phyloP scores from a whole-genome alignment of 1,139 yeast genomes.

The Chernovozyma aurita region DNA sequence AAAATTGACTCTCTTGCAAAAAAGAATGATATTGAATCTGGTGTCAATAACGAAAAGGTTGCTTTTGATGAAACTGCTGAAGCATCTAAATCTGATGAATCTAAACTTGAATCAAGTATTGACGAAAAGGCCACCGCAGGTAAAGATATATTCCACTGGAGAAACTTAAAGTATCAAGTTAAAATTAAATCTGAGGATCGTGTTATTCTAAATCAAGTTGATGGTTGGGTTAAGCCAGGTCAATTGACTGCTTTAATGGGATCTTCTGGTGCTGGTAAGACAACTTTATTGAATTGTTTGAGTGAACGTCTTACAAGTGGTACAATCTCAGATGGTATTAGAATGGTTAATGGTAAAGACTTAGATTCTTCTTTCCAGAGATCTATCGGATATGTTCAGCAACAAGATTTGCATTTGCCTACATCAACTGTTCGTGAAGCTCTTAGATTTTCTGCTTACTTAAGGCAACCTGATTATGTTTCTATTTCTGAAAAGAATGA shows the following conservation, averaged over 20 bases:
- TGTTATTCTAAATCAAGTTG: slow-evolving; percentile 22
- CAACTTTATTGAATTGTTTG: slow-evolving; percentile 29
- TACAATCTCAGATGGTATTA: slow-evolving; percentile 27
- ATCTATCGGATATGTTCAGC: slow-evolving; percentile 40
- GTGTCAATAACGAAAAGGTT: slow-evolving; percentile 5
- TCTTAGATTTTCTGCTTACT: slow-evolving; percentile 30
- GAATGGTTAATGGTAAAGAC: slow-evolving; percentile 34
- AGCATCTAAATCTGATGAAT: slow-evolving; percentile 2
- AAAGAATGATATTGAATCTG: slow-evolving; percentile 6
- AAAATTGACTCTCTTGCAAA: slow-evolving; percentile 12
- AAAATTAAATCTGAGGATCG: slow-evolving; percentile 23
- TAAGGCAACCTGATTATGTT: slow-evolving; percentile 30
- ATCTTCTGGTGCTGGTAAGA: slow-evolving; percentile 34
- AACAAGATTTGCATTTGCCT: slow-evolving; percentile 35
- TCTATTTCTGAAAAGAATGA: slow-evolving; percentile 27
- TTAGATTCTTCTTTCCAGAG: slow-evolving; percentile 35
- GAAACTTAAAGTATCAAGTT: slow-evolving; percentile 38
- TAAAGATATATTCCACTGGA: slow-evolving; percentile 36
- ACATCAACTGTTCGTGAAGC: slow-evolving; percentile 38
- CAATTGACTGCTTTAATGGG: slow-evolving; percentile 29
- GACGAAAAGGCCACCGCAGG: slow-evolving; percentile 10
- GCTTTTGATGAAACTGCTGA: slow-evolving; percentile 4
- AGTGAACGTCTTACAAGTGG: slow-evolving; percentile 33
- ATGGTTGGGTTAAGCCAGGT: slow-evolving; percentile 31
- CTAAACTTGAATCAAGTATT: not conserved